Conservation (phyloP, 345 rosid genomes). For the Draba incana region DNA sequence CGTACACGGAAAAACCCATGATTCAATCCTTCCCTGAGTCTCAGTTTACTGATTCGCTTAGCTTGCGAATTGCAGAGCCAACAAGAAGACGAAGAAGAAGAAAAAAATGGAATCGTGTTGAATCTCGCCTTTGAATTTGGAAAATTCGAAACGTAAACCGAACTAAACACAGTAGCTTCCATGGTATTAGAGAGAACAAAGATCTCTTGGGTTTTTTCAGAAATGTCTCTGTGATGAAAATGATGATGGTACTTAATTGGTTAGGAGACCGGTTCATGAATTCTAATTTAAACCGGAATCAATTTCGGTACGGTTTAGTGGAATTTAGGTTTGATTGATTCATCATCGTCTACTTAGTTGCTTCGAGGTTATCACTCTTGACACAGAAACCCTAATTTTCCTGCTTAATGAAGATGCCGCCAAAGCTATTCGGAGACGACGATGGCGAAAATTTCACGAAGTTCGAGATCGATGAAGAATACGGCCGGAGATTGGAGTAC, state of each 20-base stretch:
- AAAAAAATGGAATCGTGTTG: constrained; percentile 32
- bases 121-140: constrained; percentile 44
- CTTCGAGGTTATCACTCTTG: neutral
- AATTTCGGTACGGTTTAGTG: neutral
- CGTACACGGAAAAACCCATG: constrained; percentile 49
- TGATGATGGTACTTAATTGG: neutral
- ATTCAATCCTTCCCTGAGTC: constrained; percentile 39
- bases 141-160: constrained; percentile 43
- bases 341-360: neutral
- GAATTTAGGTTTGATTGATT: neutral
- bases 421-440: constrained; percentile 58
- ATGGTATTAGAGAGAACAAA: constrained; percentile 33
- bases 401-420: constrained; percentile 20
- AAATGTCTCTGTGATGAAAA: neutral
- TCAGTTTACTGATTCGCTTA: constrained; percentile 51
- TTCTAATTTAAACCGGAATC: neutral
- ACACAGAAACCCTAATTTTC: no score
- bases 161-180: constrained; percentile 58
- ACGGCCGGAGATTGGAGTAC: constrained; percentile 54
- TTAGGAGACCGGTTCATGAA: neutral
- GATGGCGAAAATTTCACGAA: constrained; percentile 43
- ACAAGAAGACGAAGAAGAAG: constrained; percentile 44
- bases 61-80: constrained; percentile 34
- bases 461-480: constrained; percentile 63
- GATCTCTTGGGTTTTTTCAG: neutral